phyloP scores from a whole-genome alignment of 2,329 filamentous ascomycete genomes.

The Myriosclerotinia scirpicola region DNA sequence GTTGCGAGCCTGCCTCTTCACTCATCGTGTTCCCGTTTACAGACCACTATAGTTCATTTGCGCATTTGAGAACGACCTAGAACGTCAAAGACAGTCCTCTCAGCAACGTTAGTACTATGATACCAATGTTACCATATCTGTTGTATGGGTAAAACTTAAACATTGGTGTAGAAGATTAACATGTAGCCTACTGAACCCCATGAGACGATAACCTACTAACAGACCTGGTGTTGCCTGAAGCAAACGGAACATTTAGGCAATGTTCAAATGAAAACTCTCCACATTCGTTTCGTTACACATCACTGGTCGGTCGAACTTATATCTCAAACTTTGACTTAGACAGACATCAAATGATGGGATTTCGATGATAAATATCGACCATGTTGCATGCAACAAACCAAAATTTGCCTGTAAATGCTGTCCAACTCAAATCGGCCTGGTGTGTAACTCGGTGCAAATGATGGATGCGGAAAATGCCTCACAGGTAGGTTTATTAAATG shows the following conservation, averaged over 20 bases:
- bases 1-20: neutral
- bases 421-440: neutral
- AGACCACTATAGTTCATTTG: neutral
- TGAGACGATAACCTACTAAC: neutral
- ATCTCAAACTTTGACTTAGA: neutral
- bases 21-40: neutral
- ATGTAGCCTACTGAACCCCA: neutral
- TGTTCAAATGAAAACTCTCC: neutral
- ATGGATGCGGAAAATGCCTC: neutral
- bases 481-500: neutral
- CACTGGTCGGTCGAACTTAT: neutral
- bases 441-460: neutral
- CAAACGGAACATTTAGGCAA: neutral
- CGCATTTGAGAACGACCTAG: neutral
- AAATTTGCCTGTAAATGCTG: neutral
- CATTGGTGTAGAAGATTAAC: neutral
- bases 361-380: neutral
- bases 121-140: neutral
- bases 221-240: neutral
- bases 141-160: neutral
- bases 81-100: neutral
- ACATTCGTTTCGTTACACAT: neutral
- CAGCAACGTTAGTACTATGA: neutral
- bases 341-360: conserved; percentile 1
- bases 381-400: neutral